A percentile compares a stretch with the other conserved stretches of the same genome.
These are phyloP conservation scores for Naganishia friedmannii DNA, from an alignment of 768 basidiomycete species.

Conservation along the genomic window DNA sequence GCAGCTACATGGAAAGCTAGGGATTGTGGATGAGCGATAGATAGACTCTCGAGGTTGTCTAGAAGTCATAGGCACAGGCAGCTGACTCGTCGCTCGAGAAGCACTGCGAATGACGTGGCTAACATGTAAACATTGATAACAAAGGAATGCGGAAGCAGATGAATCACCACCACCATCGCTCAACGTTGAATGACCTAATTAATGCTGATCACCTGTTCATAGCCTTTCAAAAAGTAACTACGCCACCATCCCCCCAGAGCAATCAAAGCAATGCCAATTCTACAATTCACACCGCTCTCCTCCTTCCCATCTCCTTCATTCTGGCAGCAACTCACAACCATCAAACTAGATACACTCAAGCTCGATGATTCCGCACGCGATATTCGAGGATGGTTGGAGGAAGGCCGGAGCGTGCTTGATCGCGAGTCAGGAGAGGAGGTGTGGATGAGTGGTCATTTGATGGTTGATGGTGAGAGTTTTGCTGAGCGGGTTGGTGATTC, in stretches of 20 bases:
- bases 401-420: conserved; percentile 71
- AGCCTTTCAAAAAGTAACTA: no score
- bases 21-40: no score
- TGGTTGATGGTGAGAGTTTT: conserved; percentile 46
- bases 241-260: neutral
- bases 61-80: no score
- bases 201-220: neutral
- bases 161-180: neutral
- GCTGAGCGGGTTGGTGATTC: conserved; percentile 33
- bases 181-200: no score
- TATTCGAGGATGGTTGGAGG: conserved; percentile 66
- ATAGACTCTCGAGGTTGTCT: no score
- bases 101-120: neutral
- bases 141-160: conserved; percentile 17
- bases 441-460: conserved; percentile 58
- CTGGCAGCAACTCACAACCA: conserved; percentile 81
- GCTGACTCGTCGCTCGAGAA: no score
- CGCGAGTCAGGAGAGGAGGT: conserved; percentile 63
- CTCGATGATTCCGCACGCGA: conserved; percentile 64
- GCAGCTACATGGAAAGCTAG: no score
- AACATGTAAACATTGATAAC: neutral
- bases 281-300: conserved; percentile 85
- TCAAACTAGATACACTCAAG: conserved; percentile 87
- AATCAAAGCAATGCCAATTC: conserved; percentile 47
- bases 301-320: conserved; percentile 85